Evolutionary conservation across 176 grass and related monocot genomes (phyloP).

Genomic region (Bothriochloa decipiens): DNA sequence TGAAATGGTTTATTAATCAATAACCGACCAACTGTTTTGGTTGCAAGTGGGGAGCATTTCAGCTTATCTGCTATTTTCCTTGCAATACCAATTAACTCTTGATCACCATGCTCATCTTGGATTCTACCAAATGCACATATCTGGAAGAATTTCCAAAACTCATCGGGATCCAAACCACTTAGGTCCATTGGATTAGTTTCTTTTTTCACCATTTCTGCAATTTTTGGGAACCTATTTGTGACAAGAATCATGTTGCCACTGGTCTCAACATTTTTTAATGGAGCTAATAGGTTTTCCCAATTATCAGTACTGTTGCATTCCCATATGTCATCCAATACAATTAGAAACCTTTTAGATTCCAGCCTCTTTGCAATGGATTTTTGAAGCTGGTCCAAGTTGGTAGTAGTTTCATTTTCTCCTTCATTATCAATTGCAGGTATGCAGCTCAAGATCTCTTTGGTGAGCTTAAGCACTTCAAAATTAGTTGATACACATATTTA

Average conservation of each 20-base stretch:
- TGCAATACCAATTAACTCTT: not conserved
- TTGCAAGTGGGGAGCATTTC: slow-evolving; percentile 2
- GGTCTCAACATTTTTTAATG: not conserved
- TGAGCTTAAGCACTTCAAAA: slow-evolving; percentile 39
- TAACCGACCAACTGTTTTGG: not conserved
- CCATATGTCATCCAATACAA: slow-evolving; percentile 47
- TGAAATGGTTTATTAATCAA: not conserved
- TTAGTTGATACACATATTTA: slow-evolving; percentile 46
- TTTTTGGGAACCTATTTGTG: not conserved
- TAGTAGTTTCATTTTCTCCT: not conserved
- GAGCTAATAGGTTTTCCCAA: not conserved
- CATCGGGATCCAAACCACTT: not conserved
- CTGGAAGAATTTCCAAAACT: slow-evolving; percentile 25
- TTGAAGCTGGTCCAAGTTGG: not conserved
- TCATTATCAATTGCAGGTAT: not conserved
- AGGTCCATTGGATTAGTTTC: not conserved
- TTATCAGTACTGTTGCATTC: not conserved
- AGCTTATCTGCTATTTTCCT: not conserved
- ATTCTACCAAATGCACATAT: slow-evolving; percentile 6
- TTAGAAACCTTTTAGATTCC: slow-evolving; percentile 15
- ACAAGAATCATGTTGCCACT: slow-evolving; percentile 32
- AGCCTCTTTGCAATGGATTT: not conserved
- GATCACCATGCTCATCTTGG: not conserved
- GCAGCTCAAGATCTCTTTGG: slow-evolving; percentile 16
- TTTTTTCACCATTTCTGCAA: not conserved